Conservation (phyloP, 1,284 basidiomycete genomes). For the Polyporus tsugae region DNA sequence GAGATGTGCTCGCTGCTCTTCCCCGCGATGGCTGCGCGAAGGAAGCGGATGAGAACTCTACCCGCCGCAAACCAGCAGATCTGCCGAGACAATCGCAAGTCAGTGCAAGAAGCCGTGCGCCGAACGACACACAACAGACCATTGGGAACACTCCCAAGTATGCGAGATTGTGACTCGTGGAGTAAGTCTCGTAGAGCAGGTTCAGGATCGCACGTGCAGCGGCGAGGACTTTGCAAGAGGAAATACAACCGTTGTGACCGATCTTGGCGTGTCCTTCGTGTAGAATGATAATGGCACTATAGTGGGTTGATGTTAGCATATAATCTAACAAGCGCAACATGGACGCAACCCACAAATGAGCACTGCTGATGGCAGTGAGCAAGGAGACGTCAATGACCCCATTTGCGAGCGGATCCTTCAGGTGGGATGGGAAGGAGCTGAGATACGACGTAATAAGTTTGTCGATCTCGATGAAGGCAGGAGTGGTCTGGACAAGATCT, state of each 20-base stretch:
- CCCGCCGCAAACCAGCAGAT: constrained; percentile 76
- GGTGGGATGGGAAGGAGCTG: constrained; percentile 63
- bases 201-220: constrained; percentile 73
- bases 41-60: constrained; percentile 69
- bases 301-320: background rate
- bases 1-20: constrained; percentile 60
- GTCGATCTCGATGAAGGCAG: constrained; percentile 74
- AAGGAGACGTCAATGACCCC: constrained; percentile 71
- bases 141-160: constrained; percentile 68
- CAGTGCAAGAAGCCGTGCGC: constrained; percentile 14
- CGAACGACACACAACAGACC: constrained; percentile 32
- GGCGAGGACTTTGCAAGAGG: constrained; percentile 69
- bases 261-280: constrained; percentile 79
- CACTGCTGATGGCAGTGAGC: constrained; percentile 68
- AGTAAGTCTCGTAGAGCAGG: constrained; percentile 69
- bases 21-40: constrained; percentile 63
- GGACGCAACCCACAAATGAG: constrained; percentile 62
- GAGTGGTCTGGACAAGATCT: constrained; percentile 59
- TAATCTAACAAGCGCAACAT: background rate
- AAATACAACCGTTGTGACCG: constrained; percentile 62
- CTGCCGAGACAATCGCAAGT: constrained; percentile 42
- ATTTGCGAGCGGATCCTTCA: constrained; percentile 58
- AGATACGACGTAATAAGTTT: constrained; percentile 62
- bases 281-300: constrained; percentile 68
- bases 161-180: constrained; percentile 75